Conservation (phyloP, 805 yeast genomes). For the Spathaspora passalidarum region DNA sequence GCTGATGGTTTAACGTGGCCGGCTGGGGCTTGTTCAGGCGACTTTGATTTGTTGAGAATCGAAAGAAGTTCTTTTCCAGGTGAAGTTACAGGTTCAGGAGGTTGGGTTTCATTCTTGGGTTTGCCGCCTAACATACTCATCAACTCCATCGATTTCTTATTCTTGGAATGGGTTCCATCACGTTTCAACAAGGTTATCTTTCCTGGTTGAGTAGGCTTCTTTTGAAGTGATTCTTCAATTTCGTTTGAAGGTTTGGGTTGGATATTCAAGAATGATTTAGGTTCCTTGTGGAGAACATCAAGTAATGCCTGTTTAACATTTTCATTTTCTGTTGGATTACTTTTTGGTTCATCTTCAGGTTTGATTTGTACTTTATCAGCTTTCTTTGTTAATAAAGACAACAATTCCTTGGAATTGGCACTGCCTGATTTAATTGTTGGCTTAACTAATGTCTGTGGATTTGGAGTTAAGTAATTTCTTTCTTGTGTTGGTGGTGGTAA, state of each 20-base stretch:
- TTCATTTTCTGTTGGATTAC: neutral
- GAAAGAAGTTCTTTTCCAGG: neutral
- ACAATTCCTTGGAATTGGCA: slow-evolving; percentile 40
- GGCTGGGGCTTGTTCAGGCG: neutral
- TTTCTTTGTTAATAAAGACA: slow-evolving; percentile 38
- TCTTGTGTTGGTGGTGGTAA: slow-evolving; percentile 8
- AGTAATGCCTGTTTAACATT: slow-evolving; percentile 1
- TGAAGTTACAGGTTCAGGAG: neutral
- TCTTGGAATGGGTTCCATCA: neutral
- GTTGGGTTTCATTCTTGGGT: slow-evolving; percentile 4
- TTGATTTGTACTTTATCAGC: slow-evolving; percentile 2
- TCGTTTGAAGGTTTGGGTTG: slow-evolving; percentile 21
- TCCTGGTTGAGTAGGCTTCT: slow-evolving; percentile 13
- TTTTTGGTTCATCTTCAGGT: too few relatives aligned
- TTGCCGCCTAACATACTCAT: slow-evolving; percentile 11
- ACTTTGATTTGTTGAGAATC: neutral
- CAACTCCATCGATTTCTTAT: slow-evolving; percentile 9
- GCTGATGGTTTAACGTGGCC: neutral
- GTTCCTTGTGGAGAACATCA: slow-evolving; percentile 1
- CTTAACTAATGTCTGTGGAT: slow-evolving; percentile 38
- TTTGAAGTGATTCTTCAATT: slow-evolving; percentile 17
- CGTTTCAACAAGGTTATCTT: slow-evolving; percentile 27
- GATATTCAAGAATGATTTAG: neutral
- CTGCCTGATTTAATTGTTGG: slow-evolving; percentile 30
- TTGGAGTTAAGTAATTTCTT: slow-evolving; percentile 18